These are phyloP conservation scores for Scalesia atractyloides DNA, from an alignment of 129 eudicot species.

Conservation along the genomic window DNA sequence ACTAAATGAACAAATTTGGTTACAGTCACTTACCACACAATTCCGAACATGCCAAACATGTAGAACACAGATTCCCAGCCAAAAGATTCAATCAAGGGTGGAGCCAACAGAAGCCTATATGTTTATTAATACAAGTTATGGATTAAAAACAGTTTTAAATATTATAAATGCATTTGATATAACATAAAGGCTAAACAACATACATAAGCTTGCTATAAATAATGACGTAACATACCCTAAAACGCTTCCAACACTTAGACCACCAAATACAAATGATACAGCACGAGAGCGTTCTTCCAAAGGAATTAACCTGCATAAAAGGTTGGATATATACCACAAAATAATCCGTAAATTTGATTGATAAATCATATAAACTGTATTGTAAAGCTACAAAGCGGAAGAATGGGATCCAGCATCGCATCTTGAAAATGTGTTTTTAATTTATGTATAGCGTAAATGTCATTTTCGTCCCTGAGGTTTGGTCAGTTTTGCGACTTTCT, in stretches of 20 bases:
- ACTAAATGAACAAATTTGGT: constrained; percentile 3
- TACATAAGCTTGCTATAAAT: constrained; percentile 9
- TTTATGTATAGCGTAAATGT: no score
- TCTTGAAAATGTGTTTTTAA: no score
- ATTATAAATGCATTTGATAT: not conserved
- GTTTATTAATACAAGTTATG: constrained; percentile 16
- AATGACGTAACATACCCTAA: constrained; percentile 60
- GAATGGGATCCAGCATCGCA: not conserved
- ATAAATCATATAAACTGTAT: not conserved
- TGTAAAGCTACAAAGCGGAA: not conserved
- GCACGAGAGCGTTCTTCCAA: constrained; percentile 95
- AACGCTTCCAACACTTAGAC: constrained; percentile 95
- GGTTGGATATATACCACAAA: constrained; percentile 15
- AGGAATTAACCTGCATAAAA: constrained; percentile 69
- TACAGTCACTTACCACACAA: constrained; percentile 74
- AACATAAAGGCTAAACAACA: not conserved
- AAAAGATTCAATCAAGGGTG: constrained; percentile 79
- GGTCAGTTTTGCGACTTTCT: no score
- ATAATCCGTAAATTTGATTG: not conserved
- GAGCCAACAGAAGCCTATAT: constrained; percentile 96
- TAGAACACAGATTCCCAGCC: constrained; percentile 99
- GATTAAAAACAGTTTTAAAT: constrained; percentile 2
- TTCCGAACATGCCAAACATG: constrained; percentile 83
- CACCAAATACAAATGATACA: constrained; percentile 97
- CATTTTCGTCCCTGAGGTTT: no score